Conservation (phyloP, 352 stramenopile species). For the Phytophthora brassicae region DNA sequence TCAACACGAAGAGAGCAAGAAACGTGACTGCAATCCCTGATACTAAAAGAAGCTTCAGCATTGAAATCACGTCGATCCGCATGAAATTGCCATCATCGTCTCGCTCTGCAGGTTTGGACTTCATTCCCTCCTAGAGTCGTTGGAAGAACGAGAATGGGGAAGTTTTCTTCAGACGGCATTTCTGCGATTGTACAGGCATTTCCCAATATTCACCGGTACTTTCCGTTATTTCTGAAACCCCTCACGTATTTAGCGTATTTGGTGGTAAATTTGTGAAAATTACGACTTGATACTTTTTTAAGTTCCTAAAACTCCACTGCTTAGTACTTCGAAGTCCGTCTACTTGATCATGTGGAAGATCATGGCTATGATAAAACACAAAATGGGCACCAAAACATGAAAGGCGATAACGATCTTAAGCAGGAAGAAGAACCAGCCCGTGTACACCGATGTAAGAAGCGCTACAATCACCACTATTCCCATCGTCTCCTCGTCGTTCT, state of each 20-base stretch:
- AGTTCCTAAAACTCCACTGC: too few relatives aligned
- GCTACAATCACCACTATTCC: neutral
- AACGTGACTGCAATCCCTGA: constrained; percentile 31
- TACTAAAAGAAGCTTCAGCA: constrained; percentile 50
- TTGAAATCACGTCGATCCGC: constrained; percentile 61
- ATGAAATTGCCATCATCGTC: constrained; percentile 55
- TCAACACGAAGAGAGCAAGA: constrained; percentile 45
- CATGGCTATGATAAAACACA: neutral
- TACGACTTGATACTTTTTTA: too few relatives aligned
- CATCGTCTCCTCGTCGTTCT: neutral
- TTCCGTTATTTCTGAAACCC: constrained; percentile 14
- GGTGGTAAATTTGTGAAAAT: too few relatives aligned
- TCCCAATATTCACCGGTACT: neutral
- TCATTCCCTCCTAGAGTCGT: constrained; percentile 22
- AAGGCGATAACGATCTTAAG: neutral
- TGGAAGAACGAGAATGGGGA: constrained; percentile 13
- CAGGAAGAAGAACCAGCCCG: constrained; percentile 8
- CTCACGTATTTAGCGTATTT: too few relatives aligned
- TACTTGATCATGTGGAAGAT: too few relatives aligned
- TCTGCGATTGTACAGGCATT: neutral
- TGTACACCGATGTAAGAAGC: neutral
- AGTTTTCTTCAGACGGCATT: neutral
- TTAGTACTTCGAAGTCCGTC: too few relatives aligned
- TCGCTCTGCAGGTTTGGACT: constrained; percentile 15
- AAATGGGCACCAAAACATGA: neutral